These are phyloP conservation scores for Xerocomellus dryophilus DNA, from an alignment of 768 basidiomycete species.

Conservation along the genomic window DNA sequence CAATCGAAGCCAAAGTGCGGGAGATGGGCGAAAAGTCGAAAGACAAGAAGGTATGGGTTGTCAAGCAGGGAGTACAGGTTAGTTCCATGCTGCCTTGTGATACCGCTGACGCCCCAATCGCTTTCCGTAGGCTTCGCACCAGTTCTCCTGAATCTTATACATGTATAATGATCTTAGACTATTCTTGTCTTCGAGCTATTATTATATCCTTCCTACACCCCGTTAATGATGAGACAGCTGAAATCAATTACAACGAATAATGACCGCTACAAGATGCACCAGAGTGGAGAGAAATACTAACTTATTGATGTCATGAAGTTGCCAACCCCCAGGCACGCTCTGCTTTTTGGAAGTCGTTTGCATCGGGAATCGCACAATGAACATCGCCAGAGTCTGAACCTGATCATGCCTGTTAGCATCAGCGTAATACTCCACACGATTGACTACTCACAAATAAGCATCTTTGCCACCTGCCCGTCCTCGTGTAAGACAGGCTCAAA, in stretches of 20 bases:
- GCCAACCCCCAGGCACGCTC: constrained; percentile 37
- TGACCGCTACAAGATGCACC: neutral
- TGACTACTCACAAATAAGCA: constrained; percentile 62
- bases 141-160: constrained; percentile 5
- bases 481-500: constrained; percentile 64
- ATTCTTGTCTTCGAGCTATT: constrained; percentile 2
- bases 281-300: neutral
- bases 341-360: constrained; percentile 28
- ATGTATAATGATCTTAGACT: neutral
- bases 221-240: neutral
- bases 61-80: constrained; percentile 39
- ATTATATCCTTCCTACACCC: constrained; percentile 7
- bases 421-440: neutral
- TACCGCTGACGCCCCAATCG: neutral
- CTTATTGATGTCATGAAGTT: constrained; percentile 25
- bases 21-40: constrained; percentile 76
- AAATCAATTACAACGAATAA: neutral
- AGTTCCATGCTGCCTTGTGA: neutral
- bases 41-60: constrained; percentile 70
- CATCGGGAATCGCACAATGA: constrained; percentile 32
- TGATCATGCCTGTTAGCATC: constrained; percentile 24
- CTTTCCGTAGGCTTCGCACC: constrained; percentile 8
- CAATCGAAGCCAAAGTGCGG: constrained; percentile 75
- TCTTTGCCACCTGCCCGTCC: constrained; percentile 48
- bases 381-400: constrained; percentile 45